phyloP scores from a whole-genome alignment of 176 grass and related monocot genomes.

The Hsuehochloa calcarea region DNA sequence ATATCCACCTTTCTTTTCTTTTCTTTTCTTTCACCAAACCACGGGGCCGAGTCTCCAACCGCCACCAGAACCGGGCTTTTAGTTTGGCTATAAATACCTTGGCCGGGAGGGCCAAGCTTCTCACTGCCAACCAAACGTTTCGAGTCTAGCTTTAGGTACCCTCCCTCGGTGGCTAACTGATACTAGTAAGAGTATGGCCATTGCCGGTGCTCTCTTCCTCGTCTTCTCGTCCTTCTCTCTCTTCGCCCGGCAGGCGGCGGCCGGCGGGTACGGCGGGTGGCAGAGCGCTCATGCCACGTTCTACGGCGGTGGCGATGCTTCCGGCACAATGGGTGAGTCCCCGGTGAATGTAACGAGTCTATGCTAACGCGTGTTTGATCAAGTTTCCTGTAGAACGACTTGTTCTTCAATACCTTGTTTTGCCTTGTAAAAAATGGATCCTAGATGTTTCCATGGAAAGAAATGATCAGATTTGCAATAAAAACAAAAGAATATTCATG shows the following conservation, averaged over 20 bases:
- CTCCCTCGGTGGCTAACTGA: not conserved
- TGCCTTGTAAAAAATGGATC: not conserved
- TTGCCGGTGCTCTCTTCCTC: slow-evolving; percentile 16
- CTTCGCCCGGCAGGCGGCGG: slow-evolving; percentile 23
- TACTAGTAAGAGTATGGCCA: slow-evolving; percentile 37
- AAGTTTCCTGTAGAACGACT: not conserved
- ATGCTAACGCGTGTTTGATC: not conserved
- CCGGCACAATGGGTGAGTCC: slow-evolving; percentile 81
- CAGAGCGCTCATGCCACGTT: slow-evolving; percentile 83
- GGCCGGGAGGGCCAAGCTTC: not conserved
- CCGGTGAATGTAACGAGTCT: not conserved
- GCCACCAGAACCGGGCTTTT: slow-evolving; percentile 11
- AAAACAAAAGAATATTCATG: not conserved
- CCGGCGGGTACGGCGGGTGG: slow-evolving; percentile 52
- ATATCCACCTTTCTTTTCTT: not conserved
- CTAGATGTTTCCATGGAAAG: not conserved
- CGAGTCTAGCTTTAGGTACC: not conserved
- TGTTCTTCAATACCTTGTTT: not conserved
- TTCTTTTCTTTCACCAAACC: not conserved
- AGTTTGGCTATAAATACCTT: slow-evolving; percentile 32
- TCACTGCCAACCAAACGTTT: slow-evolving; percentile 29
- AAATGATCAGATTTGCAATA: not conserved
- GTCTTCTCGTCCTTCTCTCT: slow-evolving; percentile 10
- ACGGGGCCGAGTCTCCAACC: slow-evolving; percentile 24
- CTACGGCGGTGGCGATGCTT: slow-evolving; percentile 87